Conservation (phyloP, 2,329 filamentous ascomycete species). For the Trichoderma oligosporum region DNA sequence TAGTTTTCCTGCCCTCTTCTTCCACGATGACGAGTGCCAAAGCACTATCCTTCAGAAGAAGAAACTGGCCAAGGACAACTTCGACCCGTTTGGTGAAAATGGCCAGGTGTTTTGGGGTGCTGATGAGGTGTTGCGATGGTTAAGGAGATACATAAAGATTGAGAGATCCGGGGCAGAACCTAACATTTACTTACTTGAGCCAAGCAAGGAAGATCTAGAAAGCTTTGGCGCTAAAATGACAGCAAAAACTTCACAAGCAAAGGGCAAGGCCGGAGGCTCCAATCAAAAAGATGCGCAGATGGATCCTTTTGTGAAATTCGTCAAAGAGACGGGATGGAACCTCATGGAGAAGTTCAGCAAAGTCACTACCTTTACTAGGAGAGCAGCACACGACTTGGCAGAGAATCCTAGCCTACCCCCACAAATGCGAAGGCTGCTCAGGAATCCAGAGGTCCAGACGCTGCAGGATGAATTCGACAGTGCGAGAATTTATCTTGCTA, state of each 20-base stretch:
- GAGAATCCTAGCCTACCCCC: slow-evolving; percentile 90
- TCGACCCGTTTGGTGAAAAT: slow-evolving; percentile 82
- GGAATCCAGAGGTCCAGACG: slow-evolving; percentile 90
- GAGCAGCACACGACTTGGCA: slow-evolving; percentile 85
- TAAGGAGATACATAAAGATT: slow-evolving; percentile 77
- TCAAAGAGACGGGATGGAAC: slow-evolving; percentile 95
- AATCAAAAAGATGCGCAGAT: slow-evolving; percentile 64
- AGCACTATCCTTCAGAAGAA: slow-evolving; percentile 94
- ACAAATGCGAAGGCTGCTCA: slow-evolving; percentile 77
- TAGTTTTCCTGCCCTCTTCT: slow-evolving; percentile 92
- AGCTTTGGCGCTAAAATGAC: slow-evolving; percentile 67
- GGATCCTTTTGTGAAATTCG: slow-evolving; percentile 88
- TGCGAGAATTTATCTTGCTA: slow-evolving; percentile 85
- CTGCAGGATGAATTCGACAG: slow-evolving; percentile 97
- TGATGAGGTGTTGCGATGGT: slow-evolving; percentile 88
- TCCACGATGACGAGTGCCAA: slow-evolving; percentile 95
- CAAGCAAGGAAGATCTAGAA: slow-evolving; percentile 75
- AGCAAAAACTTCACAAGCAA: slow-evolving; percentile 26
- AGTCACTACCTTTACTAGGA: slow-evolving; percentile 90
- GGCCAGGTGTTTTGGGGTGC: slow-evolving; percentile 97
- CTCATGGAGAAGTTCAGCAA: slow-evolving; percentile 95
- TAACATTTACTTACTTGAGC: slow-evolving; percentile 88
- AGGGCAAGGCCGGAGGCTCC: slow-evolving; percentile 34
- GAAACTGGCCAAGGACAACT: slow-evolving; percentile 74
- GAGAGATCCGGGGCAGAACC: slow-evolving; percentile 83